Percentiles rank a stretch among this genome's conserved stretches.
These are phyloP conservation scores for Bullera alba DNA, from an alignment of 768 basidiomycete species.

Conservation along the genomic window DNA sequence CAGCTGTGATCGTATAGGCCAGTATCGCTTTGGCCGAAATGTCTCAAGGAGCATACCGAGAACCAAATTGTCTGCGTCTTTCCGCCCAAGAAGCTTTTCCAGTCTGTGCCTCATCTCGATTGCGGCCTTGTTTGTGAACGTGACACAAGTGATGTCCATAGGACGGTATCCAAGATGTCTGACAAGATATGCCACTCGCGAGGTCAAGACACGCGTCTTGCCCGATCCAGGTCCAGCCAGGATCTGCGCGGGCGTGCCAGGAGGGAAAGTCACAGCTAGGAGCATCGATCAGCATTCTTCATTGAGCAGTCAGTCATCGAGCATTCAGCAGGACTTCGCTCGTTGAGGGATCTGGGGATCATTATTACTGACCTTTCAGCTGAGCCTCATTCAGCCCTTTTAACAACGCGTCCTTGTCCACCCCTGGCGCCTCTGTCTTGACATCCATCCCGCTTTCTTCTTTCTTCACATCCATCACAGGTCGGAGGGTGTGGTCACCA, in stretches of 20 bases:
- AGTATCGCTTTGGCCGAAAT: too few relatives aligned
- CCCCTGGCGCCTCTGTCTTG: too few relatives aligned
- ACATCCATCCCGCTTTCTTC: neutral
- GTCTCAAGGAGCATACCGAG: slow-evolving; percentile 44
- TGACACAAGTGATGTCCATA: slow-evolving; percentile 50
- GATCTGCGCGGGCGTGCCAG: slow-evolving; percentile 64
- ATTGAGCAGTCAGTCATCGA: too few relatives aligned
- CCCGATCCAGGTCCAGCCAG: slow-evolving; percentile 75
- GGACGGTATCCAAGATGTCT: slow-evolving; percentile 36
- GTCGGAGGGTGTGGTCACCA: too few relatives aligned
- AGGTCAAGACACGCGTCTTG: slow-evolving; percentile 48
- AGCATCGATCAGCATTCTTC: neutral
- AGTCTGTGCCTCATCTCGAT: slow-evolving; percentile 75
- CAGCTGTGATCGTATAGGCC: too few relatives aligned
- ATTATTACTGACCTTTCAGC: too few relatives aligned
- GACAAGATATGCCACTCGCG: slow-evolving; percentile 45
- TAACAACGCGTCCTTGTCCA: too few relatives aligned
- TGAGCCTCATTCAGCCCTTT: too few relatives aligned
- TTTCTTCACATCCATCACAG: neutral
- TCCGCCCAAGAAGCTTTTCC: slow-evolving; percentile 59
- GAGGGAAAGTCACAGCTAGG: slow-evolving; percentile 62
- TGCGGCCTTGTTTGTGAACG: slow-evolving; percentile 84
- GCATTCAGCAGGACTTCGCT: too few relatives aligned
- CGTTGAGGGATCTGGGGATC: too few relatives aligned
- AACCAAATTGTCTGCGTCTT: slow-evolving; percentile 52